Percentiles rank a stretch among this genome's conserved stretches.
phyloP scores from a whole-genome alignment of 768 basidiomycete genomes.

The Suillus clintonianus region DNA sequence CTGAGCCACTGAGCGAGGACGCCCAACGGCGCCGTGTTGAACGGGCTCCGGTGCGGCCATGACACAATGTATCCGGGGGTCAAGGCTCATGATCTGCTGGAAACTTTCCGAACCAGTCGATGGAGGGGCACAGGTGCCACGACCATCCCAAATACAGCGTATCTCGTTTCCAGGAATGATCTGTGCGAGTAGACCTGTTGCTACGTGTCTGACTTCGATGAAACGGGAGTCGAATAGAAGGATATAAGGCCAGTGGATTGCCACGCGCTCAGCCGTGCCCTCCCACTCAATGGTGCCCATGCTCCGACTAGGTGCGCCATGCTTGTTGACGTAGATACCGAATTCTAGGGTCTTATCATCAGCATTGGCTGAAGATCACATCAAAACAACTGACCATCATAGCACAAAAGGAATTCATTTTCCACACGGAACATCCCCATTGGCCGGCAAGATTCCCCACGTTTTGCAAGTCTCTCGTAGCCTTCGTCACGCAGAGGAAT shows the following conservation, averaged over 20 bases:
- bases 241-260: slow-evolving; percentile 87
- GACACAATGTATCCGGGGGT: slow-evolving; percentile 85
- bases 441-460: slow-evolving; percentile 79
- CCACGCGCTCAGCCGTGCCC: slow-evolving; percentile 84
- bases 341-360: slow-evolving; percentile 57
- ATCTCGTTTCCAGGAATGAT: slow-evolving; percentile 82
- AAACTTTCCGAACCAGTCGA: slow-evolving; percentile 34
- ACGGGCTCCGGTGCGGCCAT: slow-evolving; percentile 60
- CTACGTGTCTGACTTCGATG: slow-evolving; percentile 86
- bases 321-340: slow-evolving; percentile 88
- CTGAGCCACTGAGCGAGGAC: slow-evolving; percentile 58
- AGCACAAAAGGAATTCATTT: slow-evolving; percentile 87
- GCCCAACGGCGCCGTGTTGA: slow-evolving; percentile 38
- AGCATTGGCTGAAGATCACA: not conserved
- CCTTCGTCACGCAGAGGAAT: slow-evolving; percentile 83
- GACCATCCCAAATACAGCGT: slow-evolving; percentile 89
- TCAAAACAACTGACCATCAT: slow-evolving; percentile 62
- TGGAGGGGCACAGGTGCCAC: slow-evolving; percentile 39
- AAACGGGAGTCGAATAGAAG: slow-evolving; percentile 87
- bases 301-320: slow-evolving; percentile 80
- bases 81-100: slow-evolving; percentile 55
- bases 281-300: slow-evolving; percentile 90
- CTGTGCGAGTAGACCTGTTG: slow-evolving; percentile 77
- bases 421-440: slow-evolving; percentile 91
- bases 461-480: slow-evolving; percentile 69